Percentiles rank a stretch among this genome's conserved stretches.
phyloP scores from a whole-genome alignment of 768 basidiomycete genomes.

The Panaeolus papilionaceus region DNA sequence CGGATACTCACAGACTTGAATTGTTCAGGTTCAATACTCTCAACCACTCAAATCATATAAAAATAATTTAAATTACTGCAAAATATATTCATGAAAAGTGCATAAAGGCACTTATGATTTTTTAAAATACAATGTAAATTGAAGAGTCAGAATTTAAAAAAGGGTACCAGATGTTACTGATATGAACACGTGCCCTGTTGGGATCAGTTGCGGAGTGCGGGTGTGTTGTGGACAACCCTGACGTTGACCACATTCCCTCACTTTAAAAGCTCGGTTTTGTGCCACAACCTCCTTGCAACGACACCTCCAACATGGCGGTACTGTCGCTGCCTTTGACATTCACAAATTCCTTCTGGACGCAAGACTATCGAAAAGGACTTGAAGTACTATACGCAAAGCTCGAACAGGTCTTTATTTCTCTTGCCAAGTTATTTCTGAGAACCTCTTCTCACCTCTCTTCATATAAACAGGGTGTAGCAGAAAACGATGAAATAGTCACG shows the following conservation, averaged over 20 bases:
- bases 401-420: conserved; percentile 63
- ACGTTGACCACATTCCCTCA: conserved; percentile 14
- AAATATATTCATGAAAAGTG: neutral
- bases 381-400: conserved; percentile 79
- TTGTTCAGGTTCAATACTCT: neutral
- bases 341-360: conserved; percentile 94
- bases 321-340: conserved; percentile 89
- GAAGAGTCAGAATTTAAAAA: neutral
- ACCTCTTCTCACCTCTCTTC: conserved; percentile 26
- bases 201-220: conserved; percentile 13
- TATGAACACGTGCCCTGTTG: conserved; percentile 10
- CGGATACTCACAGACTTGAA: conserved; percentile 19
- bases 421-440: conserved; percentile 8
- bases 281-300: conserved; percentile 17
- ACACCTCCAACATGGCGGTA: conserved; percentile 69
- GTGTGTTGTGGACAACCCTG: conserved; percentile 5
- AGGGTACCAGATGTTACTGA: neutral
- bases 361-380: conserved; percentile 86
- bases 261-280: conserved; percentile 5
- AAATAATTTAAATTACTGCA: neutral
- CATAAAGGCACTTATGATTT: neutral
- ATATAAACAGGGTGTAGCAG: conserved; percentile 67
- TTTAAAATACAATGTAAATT: neutral
- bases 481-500: conserved; percentile 82
- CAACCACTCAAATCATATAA: neutral